Evolutionary conservation across 352 stramenopile genomes (phyloP).

Genomic region (Phytophthora crassamura): DNA sequence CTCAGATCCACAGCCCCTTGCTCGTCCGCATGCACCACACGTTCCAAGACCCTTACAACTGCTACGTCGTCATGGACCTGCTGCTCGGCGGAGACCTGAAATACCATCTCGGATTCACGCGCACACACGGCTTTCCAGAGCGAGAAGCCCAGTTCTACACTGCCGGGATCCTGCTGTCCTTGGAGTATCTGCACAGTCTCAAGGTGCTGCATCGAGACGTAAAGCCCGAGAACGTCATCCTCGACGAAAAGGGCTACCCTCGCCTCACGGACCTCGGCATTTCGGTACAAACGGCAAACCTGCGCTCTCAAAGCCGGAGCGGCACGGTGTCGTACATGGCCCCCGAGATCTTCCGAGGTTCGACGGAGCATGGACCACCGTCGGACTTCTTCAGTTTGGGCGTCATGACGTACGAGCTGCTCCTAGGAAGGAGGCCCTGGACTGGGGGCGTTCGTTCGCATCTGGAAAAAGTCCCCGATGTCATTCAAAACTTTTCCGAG

Average conservation of each 20-base stretch:
- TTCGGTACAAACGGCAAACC: slow-evolving; percentile 52
- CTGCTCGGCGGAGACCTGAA: slow-evolving; percentile 77
- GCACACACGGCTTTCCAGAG: slow-evolving; percentile 66
- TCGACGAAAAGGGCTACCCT: slow-evolving; percentile 80
- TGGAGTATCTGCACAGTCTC: slow-evolving; percentile 72
- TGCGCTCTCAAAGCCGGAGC: slow-evolving; percentile 62
- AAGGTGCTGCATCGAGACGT: slow-evolving; percentile 83
- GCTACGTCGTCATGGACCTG: slow-evolving; percentile 84
- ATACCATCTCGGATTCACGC: slow-evolving; percentile 60
- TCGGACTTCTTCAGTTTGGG: slow-evolving; percentile 76
- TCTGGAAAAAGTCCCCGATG: slow-evolving; percentile 39
- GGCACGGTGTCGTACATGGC: slow-evolving; percentile 79
- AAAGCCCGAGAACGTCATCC: slow-evolving; percentile 88
- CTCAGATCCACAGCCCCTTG: slow-evolving; percentile 50
- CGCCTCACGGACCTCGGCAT: slow-evolving; percentile 80
- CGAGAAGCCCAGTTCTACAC: slow-evolving; percentile 63
- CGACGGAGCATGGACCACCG: slow-evolving; percentile 58
- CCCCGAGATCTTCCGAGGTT: slow-evolving; percentile 65
- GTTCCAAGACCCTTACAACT: slow-evolving; percentile 71
- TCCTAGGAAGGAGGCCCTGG: slow-evolving; percentile 60
- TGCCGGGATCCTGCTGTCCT: slow-evolving; percentile 61
- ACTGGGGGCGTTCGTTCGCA: slow-evolving; percentile 34
- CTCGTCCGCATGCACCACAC: slow-evolving; percentile 75
- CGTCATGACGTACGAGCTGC: slow-evolving; percentile 60
- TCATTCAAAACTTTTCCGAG: slow-evolving; percentile 38